Conservation (phyloP, 352 stramenopile genomes). For the Pythium vanterpoolii region DNA sequence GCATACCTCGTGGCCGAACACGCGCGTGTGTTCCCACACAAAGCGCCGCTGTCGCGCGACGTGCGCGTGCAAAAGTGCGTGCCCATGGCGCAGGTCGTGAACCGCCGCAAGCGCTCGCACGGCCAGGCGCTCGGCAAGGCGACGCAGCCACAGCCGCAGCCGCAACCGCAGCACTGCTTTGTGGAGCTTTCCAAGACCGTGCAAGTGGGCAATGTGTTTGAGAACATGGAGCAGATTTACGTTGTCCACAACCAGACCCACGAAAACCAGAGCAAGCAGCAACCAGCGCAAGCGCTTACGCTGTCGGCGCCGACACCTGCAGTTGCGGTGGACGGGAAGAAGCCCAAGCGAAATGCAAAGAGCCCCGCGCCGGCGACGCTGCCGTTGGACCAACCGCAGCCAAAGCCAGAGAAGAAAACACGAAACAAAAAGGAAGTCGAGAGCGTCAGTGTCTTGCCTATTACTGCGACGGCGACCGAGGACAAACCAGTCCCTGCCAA, state of each 20-base stretch:
- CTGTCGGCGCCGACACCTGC: not conserved
- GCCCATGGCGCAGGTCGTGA: slow-evolving; percentile 43
- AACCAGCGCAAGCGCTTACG: slow-evolving; percentile 1
- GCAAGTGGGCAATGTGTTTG: slow-evolving; percentile 70
- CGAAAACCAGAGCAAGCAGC: not conserved
- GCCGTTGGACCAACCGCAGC: no score
- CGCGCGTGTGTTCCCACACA: slow-evolving; percentile 54
- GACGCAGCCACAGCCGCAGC: not conserved
- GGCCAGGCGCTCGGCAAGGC: slow-evolving; percentile 16
- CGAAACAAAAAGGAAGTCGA: slow-evolving; percentile 20
- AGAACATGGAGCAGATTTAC: slow-evolving; percentile 81
- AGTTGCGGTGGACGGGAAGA: slow-evolving; percentile 15
- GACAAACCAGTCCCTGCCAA: slow-evolving; percentile 5
- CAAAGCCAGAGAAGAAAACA: no score
- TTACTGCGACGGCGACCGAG: not conserved
- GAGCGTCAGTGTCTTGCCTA: slow-evolving; percentile 10
- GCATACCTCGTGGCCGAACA: slow-evolving; percentile 60
- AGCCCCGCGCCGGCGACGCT: no score
- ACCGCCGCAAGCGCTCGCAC: slow-evolving; percentile 37
- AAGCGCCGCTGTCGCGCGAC: slow-evolving; percentile 38
- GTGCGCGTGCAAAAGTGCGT: slow-evolving; percentile 76
- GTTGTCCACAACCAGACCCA: slow-evolving; percentile 33
- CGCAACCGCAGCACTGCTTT: slow-evolving; percentile 38
- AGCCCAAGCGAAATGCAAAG: slow-evolving; percentile 11
- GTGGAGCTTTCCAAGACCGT: slow-evolving; percentile 79